These are phyloP conservation scores for Acorus calamus DNA, from an alignment of 106 monocot genomes.

Conservation along the genomic window DNA sequence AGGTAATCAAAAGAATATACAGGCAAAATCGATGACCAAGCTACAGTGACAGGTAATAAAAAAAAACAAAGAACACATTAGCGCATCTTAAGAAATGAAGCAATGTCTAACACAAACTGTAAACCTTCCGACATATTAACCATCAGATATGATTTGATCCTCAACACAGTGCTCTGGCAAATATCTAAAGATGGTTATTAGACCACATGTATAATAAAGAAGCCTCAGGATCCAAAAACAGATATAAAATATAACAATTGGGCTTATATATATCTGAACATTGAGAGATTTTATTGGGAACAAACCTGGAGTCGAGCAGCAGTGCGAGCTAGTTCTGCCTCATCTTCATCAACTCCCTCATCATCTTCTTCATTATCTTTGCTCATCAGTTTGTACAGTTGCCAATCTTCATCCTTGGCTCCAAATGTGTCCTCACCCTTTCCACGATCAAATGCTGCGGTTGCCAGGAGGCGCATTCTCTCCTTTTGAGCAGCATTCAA, in stretches of 20 bases:
- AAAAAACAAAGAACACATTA: neutral
- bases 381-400: conserved; percentile 93
- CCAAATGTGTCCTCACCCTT: conserved; percentile 99
- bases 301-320: conserved; percentile 61
- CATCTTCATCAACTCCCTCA: conserved; percentile 53
- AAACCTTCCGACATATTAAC: too few species aligned
- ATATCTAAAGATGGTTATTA: too few species aligned
- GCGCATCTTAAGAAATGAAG: neutral
- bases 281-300: neutral
- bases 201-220: too few species aligned
- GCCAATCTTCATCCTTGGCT: conserved; percentile 92
- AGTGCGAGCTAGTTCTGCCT: conserved; percentile 66
- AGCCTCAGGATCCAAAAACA: too few species aligned
- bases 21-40: too few species aligned
- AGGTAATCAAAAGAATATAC: too few species aligned
- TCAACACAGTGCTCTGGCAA: too few species aligned
- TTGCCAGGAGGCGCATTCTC: conserved; percentile 90
- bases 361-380: conserved; percentile 86
- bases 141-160: neutral
- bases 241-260: too few species aligned
- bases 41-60: too few species aligned
- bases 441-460: conserved; percentile 91
- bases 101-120: too few species aligned
- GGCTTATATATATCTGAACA: too few species aligned
- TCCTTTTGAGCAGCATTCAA: conserved; percentile 89